phyloP scores from a whole-genome alignment of 495 filamentous ascomycete genomes.

The Trichoderma erinaceum region DNA sequence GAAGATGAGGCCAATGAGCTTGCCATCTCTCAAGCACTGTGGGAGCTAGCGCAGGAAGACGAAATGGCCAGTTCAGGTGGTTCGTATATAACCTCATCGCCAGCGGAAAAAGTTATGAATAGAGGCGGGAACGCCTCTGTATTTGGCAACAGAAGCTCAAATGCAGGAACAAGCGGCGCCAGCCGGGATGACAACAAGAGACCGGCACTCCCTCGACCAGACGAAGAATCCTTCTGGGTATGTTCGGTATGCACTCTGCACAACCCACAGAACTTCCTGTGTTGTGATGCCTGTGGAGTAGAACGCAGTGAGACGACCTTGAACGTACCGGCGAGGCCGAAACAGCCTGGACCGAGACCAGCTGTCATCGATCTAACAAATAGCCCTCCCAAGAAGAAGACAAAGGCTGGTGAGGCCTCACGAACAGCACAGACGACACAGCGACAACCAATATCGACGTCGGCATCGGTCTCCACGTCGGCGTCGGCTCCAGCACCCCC shows the following conservation, averaged over 20 bases:
- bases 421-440: constrained; percentile 19
- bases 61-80: constrained; percentile 58
- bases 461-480: constrained; percentile 24
- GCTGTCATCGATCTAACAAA: constrained; percentile 30
- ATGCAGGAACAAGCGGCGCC: neutral
- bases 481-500: constrained; percentile 23
- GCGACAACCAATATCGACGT: constrained; percentile 5
- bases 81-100: constrained; percentile 52
- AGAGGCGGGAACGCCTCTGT: neutral
- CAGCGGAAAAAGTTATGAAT: neutral
- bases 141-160: neutral
- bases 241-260: constrained; percentile 79
- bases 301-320: constrained; percentile 47
- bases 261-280: constrained; percentile 62
- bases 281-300: constrained; percentile 72
- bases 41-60: constrained; percentile 82
- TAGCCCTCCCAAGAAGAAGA: constrained; percentile 17
- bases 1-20: constrained; percentile 86
- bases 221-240: constrained; percentile 54
- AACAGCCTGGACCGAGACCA: constrained; percentile 14
- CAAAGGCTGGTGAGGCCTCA: neutral
- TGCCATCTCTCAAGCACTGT: constrained; percentile 82
- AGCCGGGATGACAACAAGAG: neutral
- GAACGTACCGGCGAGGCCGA: neutral
- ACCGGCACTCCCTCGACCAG: neutral